Conservation (phyloP, 768 basidiomycete species). For the Phaeotremella fagi region DNA sequence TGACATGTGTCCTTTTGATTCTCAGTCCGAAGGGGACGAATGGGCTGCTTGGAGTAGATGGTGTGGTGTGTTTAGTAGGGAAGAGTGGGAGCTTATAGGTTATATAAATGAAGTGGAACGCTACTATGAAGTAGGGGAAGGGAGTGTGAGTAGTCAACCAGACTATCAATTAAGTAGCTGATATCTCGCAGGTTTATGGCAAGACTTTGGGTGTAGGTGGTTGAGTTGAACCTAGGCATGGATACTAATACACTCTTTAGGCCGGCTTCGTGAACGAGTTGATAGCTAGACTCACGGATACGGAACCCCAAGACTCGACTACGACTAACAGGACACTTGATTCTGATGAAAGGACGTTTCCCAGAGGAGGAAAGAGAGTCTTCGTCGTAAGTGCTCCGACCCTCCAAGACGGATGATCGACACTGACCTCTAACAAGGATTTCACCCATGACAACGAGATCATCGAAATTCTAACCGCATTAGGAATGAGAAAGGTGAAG, state of each 20-base stretch:
- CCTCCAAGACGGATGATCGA: neutral
- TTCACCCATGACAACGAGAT: slow-evolving; percentile 85
- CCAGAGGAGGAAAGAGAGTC: slow-evolving; percentile 48
- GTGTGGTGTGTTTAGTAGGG: slow-evolving; percentile 63
- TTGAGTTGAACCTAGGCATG: too few species aligned
- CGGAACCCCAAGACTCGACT: slow-evolving; percentile 62
- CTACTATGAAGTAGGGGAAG: slow-evolving; percentile 56
- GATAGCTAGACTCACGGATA: slow-evolving; percentile 68
- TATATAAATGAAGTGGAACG: slow-evolving; percentile 70
- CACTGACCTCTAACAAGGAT: slow-evolving; percentile 65
- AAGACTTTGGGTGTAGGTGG: slow-evolving; percentile 36
- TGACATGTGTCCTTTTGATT: slow-evolving; percentile 72
- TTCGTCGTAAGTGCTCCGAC: slow-evolving; percentile 32
- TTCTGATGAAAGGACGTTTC: slow-evolving; percentile 62
- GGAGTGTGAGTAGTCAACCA: slow-evolving; percentile 26
- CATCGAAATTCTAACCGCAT: slow-evolving; percentile 65
- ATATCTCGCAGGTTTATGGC: slow-evolving; percentile 19
- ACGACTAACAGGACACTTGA: slow-evolving; percentile 74
- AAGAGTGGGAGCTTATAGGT: slow-evolving; percentile 65
- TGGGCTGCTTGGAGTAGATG: slow-evolving; percentile 57
- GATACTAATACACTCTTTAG: too few species aligned
- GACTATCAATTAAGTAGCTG: neutral
- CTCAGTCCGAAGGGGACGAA: slow-evolving; percentile 53
- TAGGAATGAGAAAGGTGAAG: slow-evolving; percentile 57
- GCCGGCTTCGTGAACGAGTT: slow-evolving; percentile 86